Evolutionary conservation across 2,329 filamentous ascomycete species (phyloP).

Genomic region (Esteya vermicola): DNA sequence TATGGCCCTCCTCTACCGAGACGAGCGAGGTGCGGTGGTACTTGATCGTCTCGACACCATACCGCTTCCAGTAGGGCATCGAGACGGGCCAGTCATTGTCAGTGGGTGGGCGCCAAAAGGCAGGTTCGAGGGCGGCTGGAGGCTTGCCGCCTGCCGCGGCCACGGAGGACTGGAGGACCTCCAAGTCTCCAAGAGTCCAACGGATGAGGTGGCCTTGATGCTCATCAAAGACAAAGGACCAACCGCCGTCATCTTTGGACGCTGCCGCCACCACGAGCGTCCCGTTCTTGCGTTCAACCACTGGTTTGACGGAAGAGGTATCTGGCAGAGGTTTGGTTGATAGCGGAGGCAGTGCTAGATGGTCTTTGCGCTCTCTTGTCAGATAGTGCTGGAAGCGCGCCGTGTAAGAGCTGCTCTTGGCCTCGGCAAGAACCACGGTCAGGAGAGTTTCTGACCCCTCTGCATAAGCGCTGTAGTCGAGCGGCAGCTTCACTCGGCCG

Average conservation of each 20-base stretch:
- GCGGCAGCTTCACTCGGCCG: conserved; percentile 19
- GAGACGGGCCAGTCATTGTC: conserved; percentile 47
- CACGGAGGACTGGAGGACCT: conserved; percentile 20
- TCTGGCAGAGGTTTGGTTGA: conserved; percentile 9
- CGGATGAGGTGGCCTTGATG: conserved; percentile 26
- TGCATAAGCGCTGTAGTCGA: conserved; percentile 27
- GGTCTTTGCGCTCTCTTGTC: conserved; percentile 12
- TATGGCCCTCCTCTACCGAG: conserved; percentile 3
- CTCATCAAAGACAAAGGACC: conserved; percentile 28
- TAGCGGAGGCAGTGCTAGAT: conserved; percentile 7
- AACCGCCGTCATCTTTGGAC: conserved; percentile 10
- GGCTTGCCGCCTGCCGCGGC: neutral
- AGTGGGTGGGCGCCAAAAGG: conserved; percentile 50
- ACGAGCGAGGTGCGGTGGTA: conserved; percentile 17
- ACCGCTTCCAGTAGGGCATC: conserved; percentile 42
- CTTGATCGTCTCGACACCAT: conserved; percentile 31
- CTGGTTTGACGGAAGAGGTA: conserved; percentile 7
- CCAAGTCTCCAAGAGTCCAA: conserved; percentile 23
- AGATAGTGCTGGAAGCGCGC: conserved; percentile 38
- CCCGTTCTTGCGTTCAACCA: no score
- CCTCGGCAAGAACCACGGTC: neutral
- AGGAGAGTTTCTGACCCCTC: conserved; percentile 2
- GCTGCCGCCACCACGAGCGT: no score
- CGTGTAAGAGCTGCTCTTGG: conserved; percentile 30
- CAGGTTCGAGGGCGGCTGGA: conserved; percentile 24